Base-by-base conservation (phyloP, 2,329 filamentous ascomycete genomes). In the Talaromyces sp. region DNA sequence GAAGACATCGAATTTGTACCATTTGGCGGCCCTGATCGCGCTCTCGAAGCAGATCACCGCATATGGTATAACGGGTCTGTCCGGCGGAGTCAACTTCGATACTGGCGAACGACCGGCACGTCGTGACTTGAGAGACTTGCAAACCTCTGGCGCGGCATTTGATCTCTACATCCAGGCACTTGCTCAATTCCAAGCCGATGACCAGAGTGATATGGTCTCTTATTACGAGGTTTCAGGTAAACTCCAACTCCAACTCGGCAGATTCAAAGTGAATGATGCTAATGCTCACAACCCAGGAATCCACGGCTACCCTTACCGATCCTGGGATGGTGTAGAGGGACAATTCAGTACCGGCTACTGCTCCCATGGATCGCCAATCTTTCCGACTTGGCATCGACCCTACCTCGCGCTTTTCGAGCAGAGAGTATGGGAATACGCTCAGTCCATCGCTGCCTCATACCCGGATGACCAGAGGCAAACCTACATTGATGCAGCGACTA, bases 351-450 rank as follows among this genome's bases (percentile, higher is more conserved):
- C 84, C 16, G 92, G 91, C 59, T 96, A 93, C 75, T 96, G 92
- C 75, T 86, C 86, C 14, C 92, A 96, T 76, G 85, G 83, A 27
- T 90, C 90, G 1, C 86, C 89, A 47, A 80, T 95, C 16, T 95
- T 96, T 74, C 86, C 89, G 45, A 85, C 88, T 45, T 96, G 92
- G 92, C 92, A 96, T 81, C 86, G 92, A 59, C 90, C 91, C 0
- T 96, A 94, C 75, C 81, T 95, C 63, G 81, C 85, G 10, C 77
- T 89, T 10, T 87, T 80, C 68, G 83, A 90, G 76, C 73, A 80
- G 74, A 68, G 75, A 13, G 66, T 82, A 35, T 80, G 75, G 72
- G 68, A 69, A 11, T 71, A 77, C 52, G 78, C 78, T 16, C 75
- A 79, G 63, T 68, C 65, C 27, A 79, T 80, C 49, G 79, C 78